Base-by-base conservation (phyloP, 225 moss, liverwort and hornwort species). In the Ulota crispa region DNA sequence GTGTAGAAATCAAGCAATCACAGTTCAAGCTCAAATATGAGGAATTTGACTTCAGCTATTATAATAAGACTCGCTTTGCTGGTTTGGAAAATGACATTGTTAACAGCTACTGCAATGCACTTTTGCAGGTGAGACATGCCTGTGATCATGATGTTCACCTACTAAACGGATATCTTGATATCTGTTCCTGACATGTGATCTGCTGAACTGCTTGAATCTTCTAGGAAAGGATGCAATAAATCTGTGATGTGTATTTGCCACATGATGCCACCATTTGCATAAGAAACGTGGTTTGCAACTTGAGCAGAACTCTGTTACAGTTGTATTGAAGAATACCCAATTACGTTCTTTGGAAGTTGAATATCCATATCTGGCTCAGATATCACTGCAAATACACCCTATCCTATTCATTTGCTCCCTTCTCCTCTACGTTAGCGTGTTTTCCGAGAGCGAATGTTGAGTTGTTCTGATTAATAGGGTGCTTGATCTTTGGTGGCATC, bases 61-160 rank as follows among this genome's bases (percentile, higher is more conserved):
- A 92, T 64, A 92, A 92, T 63, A 92, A 92, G 89, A 92, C 92
- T 65, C 89, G 83, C 68, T 92, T 92, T 85, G 88, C 92, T 72
- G 92, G 92, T 76, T 81, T 92, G 83, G 92, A 92, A 83, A 92
- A 92, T 75, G 92, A 92, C 47, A 90, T 88, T 47, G 82, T 88
- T 75, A 92, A 92, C 78, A 92, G 92, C 83, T 92, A 92, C 84
- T 92, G 92, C 90, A 92, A 92, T 78, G 89, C 88, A 12, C 90
- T 92, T 67, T 80, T 92, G 77, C 92, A 92, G 90, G 92, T 92
- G 80, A 83, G 81, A 77, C 74, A 79, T 78, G 47, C 59, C 59
- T 73, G 53, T 39, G 30, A 70, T 36, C 24, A 19, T 31, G 2
- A 41, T 64, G 70, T 63, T 78, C 42, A 75, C 42, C 31, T 56